Base-by-base conservation (phyloP, 2,329 filamentous ascomycete genomes). In the Aspergillus brunneoviolaceus region DNA sequence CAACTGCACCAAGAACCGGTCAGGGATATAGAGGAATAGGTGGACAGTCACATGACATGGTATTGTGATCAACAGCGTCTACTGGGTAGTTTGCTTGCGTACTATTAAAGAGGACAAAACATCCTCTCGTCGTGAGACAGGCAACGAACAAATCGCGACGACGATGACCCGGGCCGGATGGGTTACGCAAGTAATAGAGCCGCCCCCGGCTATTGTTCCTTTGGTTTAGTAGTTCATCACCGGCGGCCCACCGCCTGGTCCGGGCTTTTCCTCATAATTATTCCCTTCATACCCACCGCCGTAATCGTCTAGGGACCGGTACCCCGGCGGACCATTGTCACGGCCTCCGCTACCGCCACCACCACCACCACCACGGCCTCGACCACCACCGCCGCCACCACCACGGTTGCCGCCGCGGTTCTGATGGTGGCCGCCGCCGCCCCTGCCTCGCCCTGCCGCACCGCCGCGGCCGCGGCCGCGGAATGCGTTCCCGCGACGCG, bases 231-330 rank as follows among this genome's bases (percentile, higher is more conserved):
- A 79, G 60, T 79, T 76, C 77, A 79, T 78, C 14, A 74, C 64
- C 23, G 71, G 71, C 25, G 64, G 69, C n/a, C 68, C 70, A 51
- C 63, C 63, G 25, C 66, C 67, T 42, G 69, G 58, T 12, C 71
- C 69, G 11, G 65, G 63, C 49, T 69, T 71, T n/a, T 72, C 70
- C 14, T 75, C 74, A 29, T 67, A 58, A 7, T 51, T 54, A 12
- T 23, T 23, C 23, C 29, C 62, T 27, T 67, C 65, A 39, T 59
- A 58, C 4, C 69, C 52, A 5, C 68, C 71, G 59, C 63, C 65
- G 56, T 78, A 74, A 66, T 91, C 89, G 70, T 91, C 89, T 2
- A 91, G 80, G 2, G 87, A 90, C 59, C 84, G 82, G 71, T 91
- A 91, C 62, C 82, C 79, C 59, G 79, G 77, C 27, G 81, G 81